Evolutionary conservation across 139 green algal species (phyloP), one percentile per base, ranked within the genome.

Genomic region (Haematococcus sp.): DNA sequence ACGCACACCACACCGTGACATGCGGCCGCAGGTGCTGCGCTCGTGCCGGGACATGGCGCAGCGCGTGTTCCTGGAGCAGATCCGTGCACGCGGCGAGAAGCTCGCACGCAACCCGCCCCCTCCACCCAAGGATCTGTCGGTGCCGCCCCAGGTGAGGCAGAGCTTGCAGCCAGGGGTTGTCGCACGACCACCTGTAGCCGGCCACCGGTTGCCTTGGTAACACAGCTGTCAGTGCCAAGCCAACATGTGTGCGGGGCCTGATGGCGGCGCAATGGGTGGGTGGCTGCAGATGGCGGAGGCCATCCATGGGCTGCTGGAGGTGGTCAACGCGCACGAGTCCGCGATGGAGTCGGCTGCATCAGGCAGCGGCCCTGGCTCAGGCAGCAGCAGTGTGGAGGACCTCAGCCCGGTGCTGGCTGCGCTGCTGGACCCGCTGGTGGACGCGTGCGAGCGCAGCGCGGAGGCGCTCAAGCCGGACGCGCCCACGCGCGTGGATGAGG

Each of bases 391-490:
- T 54, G 51, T n/a, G 27, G 71, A 79, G 16, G 68, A 78, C 11
- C 54, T 84, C 68, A 44, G 33, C 43, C 73, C 78, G 7, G 72
- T 95, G 52, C 77, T 96, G 56, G 68, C 65, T 2, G 85, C 88
- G 1, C 69, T 93, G 30, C 46, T 94, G 30, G 86, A 94, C 43
- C 90, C 93, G 9, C 73, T 96, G 28, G n/a, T 92, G 17, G 84
- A 93, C 46, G 87, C 85, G 70, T 88, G 82, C 54, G 60, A 80
- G 27, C 78, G 75, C 60, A 76, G 56, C 49, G 79, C 86, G 15
- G 87, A 89, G 65, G 72, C 81, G 2, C 84, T 93, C 17, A 83
- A 74, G 32, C 76, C 82, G 0, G 63, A 82, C 27, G 79, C 80
- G 22, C 73, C 87, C 16, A 76, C 79, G 0, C 72, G 86, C 30